Conservation (phyloP, 768 basidiomycete species). For the Mycena galericulata region DNA sequence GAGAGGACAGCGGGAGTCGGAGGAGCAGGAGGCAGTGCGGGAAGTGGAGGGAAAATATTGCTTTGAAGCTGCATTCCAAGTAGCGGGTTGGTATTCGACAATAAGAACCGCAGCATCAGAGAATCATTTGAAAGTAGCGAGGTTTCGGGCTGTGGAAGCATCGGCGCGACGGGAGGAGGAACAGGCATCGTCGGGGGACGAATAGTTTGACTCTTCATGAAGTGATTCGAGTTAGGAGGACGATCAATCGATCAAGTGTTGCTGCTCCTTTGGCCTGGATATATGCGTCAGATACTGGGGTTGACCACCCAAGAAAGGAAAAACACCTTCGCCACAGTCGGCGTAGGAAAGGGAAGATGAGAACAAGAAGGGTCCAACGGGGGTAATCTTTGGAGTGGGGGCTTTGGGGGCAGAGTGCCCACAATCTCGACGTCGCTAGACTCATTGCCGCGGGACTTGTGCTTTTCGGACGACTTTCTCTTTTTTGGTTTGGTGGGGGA, state of each 20-base stretch:
- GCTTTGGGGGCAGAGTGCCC: neutral
- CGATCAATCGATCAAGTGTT: neutral
- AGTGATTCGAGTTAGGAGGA: neutral
- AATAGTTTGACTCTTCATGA: neutral
- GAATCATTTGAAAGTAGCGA: too few relatives aligned
- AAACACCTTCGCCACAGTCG: neutral
- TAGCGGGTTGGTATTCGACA: too few relatives aligned
- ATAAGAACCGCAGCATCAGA: too few relatives aligned
- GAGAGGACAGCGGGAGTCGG: too few relatives aligned
- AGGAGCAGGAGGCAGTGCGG: too few relatives aligned
- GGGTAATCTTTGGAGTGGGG: neutral
- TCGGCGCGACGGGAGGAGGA: too few relatives aligned
- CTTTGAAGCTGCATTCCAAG: too few relatives aligned
- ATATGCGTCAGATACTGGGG: neutral
- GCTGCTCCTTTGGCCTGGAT: neutral
- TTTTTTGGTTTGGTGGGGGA: neutral
- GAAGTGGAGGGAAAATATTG: too few relatives aligned
- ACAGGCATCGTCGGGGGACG: too few relatives aligned
- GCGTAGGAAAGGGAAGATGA: neutral
- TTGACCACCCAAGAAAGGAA: neutral
- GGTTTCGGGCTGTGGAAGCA: too few relatives aligned
- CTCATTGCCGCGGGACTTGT: neutral
- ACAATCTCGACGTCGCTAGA: neutral
- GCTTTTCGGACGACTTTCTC: neutral
- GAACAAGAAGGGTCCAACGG: neutral